These are phyloP conservation scores for Euphorbia celastroides DNA, from an alignment of 441 rosid species.

Conservation along the genomic window DNA sequence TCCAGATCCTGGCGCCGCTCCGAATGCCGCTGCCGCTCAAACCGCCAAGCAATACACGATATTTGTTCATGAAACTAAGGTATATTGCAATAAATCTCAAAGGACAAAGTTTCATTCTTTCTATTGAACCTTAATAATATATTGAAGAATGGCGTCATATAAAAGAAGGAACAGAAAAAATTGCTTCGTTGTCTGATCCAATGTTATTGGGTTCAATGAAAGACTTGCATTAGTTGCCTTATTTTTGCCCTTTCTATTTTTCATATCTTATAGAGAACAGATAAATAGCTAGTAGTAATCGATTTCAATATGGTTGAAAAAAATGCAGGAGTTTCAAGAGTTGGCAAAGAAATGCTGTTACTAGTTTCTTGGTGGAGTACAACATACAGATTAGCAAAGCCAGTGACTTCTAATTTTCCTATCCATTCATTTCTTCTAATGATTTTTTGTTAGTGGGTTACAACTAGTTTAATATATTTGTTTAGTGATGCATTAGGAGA, in stretches of 20 bases:
- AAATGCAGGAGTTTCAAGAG: constrained; percentile 70
- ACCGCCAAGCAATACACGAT: background rate
- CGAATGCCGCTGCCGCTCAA: too few relatives aligned
- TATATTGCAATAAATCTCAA: background rate
- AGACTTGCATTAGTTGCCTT: background rate
- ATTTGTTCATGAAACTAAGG: background rate
- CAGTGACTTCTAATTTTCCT: constrained; percentile 19
- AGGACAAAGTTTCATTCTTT: background rate
- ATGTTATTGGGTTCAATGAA: background rate
- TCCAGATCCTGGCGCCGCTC: too few relatives aligned
- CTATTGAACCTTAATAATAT: background rate
- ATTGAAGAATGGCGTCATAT: too few relatives aligned
- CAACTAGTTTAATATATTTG: too few relatives aligned
- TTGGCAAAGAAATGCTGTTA: constrained; percentile 73
- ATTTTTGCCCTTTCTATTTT: background rate
- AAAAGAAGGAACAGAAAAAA: too few relatives aligned
- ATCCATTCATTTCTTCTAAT: background rate
- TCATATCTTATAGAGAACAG: too few relatives aligned
- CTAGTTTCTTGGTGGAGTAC: constrained; percentile 45
- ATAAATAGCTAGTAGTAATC: background rate
- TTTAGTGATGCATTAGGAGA: too few relatives aligned
- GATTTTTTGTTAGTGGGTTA: background rate
- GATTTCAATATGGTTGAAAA: constrained; percentile 2
- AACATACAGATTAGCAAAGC: constrained; percentile 40
- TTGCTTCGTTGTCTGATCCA: background rate